Evolutionary conservation across 371 early-diverging fungal genomes (phyloP), one percentile per base, ranked within the genome.

Genomic region (Mortierella sp.): DNA sequence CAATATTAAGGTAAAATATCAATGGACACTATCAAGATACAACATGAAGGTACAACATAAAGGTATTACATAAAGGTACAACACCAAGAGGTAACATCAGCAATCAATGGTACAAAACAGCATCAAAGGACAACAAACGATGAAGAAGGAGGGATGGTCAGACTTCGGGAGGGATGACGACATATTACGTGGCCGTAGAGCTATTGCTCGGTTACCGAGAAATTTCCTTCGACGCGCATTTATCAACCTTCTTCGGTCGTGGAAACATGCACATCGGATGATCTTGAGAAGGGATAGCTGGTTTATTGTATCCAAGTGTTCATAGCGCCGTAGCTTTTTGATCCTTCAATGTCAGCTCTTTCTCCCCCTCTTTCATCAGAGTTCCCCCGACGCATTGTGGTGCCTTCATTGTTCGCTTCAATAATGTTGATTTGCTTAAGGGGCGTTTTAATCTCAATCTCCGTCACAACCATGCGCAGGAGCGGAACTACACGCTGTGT

Each of bases 71-170:
- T 61, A 61, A 61, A 39, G 39, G 63, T 61, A 4, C 63, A 61
- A 37, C 19, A 61, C 39, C 39, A 37, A 34, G 39, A 13, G 63
- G 63, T 58, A 58, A 58, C 34, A 58, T 34, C 34, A 58, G 58
- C 34, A 58, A 29, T 11, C 58, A 58, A 13, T 58, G 58, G 58
- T 55, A 58, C 34, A 58, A 58, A 58, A 58, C 58, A 58, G 58
- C 58, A 58, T 58, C 58, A 29, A 58, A 55, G 24, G 58, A 13
- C 58, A 58, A 58, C 58, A 58, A 58, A 58, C 58, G 58, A 61
- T 31, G 61, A 61, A 37, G 58, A 58, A 58, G 34, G 58, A 34
- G 13, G 31, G 58, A 58, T 58, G 34, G 58, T 58, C 31, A 58
- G 58, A 58, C 31, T 34, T 34, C 31, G 31, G 34, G 34, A 34